These are phyloP conservation scores for Sophora flavescens DNA, from an alignment of 306 rosid genomes.

Conservation along the genomic window DNA sequence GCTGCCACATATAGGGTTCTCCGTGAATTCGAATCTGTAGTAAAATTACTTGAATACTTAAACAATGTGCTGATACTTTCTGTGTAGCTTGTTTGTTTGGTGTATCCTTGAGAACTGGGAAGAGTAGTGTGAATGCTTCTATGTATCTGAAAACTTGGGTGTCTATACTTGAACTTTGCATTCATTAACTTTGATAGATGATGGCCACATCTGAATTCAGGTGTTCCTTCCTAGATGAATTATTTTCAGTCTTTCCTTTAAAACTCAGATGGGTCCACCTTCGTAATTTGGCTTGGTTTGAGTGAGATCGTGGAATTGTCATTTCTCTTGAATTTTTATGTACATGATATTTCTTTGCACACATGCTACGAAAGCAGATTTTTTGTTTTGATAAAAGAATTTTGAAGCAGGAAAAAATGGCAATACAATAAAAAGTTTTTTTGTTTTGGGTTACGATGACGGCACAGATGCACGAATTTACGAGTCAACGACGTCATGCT, in stretches of 20 bases:
- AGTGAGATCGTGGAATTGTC: not conserved
- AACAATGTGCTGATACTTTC: not conserved
- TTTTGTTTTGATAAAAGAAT: no score
- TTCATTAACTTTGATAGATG: not conserved
- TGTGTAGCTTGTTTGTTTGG: not conserved
- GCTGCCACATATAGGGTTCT: not conserved
- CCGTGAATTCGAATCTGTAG: not conserved
- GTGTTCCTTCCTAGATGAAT: constrained; percentile 3
- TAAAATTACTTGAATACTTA: not conserved
- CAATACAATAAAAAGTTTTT: not conserved
- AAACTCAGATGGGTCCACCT: not conserved
- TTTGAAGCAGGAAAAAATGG: constrained; percentile 14
- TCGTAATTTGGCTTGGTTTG: not conserved
- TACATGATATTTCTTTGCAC: constrained; percentile 28
- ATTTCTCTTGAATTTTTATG: constrained; percentile 3
- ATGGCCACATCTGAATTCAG: constrained; percentile 4
- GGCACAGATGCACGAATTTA: not conserved
- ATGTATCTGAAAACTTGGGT: not conserved
- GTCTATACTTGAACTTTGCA: not conserved
- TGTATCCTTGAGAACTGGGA: not conserved
- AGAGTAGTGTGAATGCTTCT: constrained; percentile 1
- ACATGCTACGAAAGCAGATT: constrained; percentile 1
- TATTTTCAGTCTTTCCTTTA: constrained; percentile 4
- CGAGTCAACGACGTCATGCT: not conserved
- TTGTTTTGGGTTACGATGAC: not conserved